Evolutionary conservation across 306 rosid genomes (phyloP), one percentile per base, ranked within the genome.

Genomic region (Sechiopsis laciniata): DNA sequence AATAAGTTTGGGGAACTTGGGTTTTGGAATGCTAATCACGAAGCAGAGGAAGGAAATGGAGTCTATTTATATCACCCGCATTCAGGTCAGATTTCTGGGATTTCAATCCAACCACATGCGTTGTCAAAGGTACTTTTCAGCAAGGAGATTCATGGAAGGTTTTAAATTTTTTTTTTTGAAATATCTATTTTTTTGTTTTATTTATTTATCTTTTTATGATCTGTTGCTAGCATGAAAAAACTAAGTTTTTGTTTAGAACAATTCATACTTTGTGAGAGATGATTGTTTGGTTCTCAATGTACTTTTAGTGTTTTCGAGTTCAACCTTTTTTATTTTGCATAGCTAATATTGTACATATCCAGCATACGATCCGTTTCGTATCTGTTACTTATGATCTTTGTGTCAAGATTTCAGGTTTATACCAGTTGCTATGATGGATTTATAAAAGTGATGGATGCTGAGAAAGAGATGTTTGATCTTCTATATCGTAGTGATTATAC

Each of bases 381-480:
- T 7, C 48, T 37, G 16, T 14, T 53, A 71, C 35, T 29, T n/a
- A 53, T 54, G 75, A 26, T 55, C 55, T 16, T 71, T 35, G 42
- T 46, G 35, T 6, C 15, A 71, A 74, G 61, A 55, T 15, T 82
- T 79, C 85, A 94, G 97, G 79, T 94, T 62, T 83, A 84, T 79
- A 89, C 90, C 50, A 82, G 92, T 78, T 91, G 95, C 69, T 87
- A 89, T 80, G 87, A 89, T 63, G 99, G 99, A 65, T 55, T 76
- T 61, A 54, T 94, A 77, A 80, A 92, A 73, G 21, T 78, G 48
- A 87, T 94, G 99, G 99, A 94, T 82, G 95, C 84, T 8, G 96
- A 89, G 84, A 94, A 83, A 83, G 95, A 86, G 88, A 77, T 84
- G 42, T 94, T 94, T 85, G 88, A 94, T 81, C 76, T 91, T 58